Conservation (phyloP, 495 filamentous ascomycete species). For the Hyaloscypha finlandica region DNA sequence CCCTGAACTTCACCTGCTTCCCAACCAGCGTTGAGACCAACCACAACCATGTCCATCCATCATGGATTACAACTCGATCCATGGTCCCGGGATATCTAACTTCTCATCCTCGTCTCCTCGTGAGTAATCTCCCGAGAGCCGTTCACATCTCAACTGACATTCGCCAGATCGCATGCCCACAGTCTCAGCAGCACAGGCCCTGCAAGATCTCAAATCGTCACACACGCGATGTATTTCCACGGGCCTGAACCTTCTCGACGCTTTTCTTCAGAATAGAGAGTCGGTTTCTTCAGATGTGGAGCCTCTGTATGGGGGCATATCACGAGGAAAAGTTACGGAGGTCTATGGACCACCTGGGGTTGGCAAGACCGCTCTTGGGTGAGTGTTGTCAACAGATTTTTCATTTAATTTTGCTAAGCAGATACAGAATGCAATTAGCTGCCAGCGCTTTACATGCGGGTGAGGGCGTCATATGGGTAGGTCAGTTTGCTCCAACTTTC, state of each 20-base stretch:
- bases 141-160: slow-evolving; percentile 1
- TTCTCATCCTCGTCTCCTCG: slow-evolving; percentile 26
- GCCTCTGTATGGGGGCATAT: slow-evolving; percentile 50
- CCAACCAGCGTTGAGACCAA: neutral
- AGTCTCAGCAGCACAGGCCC: slow-evolving; percentile 81
- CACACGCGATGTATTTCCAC: slow-evolving; percentile 61
- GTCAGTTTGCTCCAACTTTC: slow-evolving; percentile 49
- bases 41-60: slow-evolving; percentile 1
- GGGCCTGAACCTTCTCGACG: slow-evolving; percentile 64
- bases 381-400: slow-evolving; percentile 27
- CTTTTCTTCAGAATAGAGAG: slow-evolving; percentile 40
- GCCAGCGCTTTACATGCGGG: slow-evolving; percentile 63
- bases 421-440: slow-evolving; percentile 56
- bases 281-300: slow-evolving; percentile 7
- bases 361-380: slow-evolving; percentile 88
- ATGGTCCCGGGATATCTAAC: slow-evolving; percentile 30
- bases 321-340: slow-evolving; percentile 81
- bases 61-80: slow-evolving; percentile 32
- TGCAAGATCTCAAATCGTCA: slow-evolving; percentile 60
- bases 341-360: slow-evolving; percentile 85
- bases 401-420: slow-evolving; percentile 4
- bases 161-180: slow-evolving; percentile 75
- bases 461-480: slow-evolving; percentile 79
- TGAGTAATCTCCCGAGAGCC: neutral
- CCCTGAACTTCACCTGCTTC: neutral